These are phyloP conservation scores for Hapsidospora chrysogenum DNA, from an alignment of 495 filamentous ascomycete genomes.

Conservation along the genomic window DNA sequence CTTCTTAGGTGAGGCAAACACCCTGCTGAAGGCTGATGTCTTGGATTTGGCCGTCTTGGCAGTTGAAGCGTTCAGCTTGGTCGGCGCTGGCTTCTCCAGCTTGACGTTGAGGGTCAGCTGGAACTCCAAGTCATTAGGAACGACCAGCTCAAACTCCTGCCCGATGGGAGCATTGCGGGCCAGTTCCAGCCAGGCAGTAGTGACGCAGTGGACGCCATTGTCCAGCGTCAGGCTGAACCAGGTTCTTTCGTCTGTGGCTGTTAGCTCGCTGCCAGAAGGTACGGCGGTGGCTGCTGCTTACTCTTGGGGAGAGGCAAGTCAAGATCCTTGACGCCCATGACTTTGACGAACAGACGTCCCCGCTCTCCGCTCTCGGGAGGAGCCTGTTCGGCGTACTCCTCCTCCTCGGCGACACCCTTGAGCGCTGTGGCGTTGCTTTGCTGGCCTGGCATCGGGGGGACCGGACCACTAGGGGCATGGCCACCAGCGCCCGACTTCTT, in stretches of 20 bases:
- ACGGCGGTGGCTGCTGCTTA: slow-evolving; percentile 24
- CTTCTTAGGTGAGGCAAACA: slow-evolving; percentile 89
- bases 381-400: slow-evolving; percentile 30
- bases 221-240: slow-evolving; percentile 91
- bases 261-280: too few species aligned
- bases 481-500: slow-evolving; percentile 36
- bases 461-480: slow-evolving; percentile 14
- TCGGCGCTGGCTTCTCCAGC: slow-evolving; percentile 57
- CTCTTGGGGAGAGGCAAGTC: slow-evolving; percentile 82
- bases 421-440: slow-evolving; percentile 56
- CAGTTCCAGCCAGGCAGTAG: slow-evolving; percentile 86
- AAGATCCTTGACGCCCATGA: slow-evolving; percentile 88
- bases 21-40: slow-evolving; percentile 70
- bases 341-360: slow-evolving; percentile 92
- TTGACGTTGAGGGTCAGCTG: slow-evolving; percentile 93
- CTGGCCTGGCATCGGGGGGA: slow-evolving; percentile 78
- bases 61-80: slow-evolving; percentile 32
- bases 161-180: slow-evolving; percentile 89
- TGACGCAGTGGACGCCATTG: slow-evolving; percentile 95
- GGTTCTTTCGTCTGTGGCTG: slow-evolving; percentile 55
- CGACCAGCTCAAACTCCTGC: slow-evolving; percentile 95
- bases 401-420: slow-evolving; percentile 41
- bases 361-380: slow-evolving; percentile 70
- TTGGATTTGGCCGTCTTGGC: slow-evolving; percentile 46
- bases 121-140: slow-evolving; percentile 92